Percentiles rank a stretch among this genome's conserved stretches.
These are phyloP conservation scores for Hippophae tibetana DNA, from an alignment of 306 rosid genomes.

Conservation along the genomic window DNA sequence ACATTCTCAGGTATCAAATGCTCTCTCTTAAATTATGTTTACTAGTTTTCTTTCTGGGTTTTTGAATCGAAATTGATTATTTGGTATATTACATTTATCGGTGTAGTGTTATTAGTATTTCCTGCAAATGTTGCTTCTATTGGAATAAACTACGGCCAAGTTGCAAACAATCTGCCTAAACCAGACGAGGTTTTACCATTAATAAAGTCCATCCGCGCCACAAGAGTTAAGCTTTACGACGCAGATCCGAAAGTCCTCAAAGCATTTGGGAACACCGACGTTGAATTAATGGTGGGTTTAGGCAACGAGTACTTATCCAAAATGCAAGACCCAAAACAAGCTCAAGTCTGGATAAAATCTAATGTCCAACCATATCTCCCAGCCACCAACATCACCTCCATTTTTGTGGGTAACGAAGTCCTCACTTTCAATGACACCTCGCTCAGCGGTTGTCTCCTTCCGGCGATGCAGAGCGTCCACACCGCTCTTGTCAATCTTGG, in stretches of 20 bases:
- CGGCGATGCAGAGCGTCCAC: constrained; percentile 85
- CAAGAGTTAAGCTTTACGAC: constrained; percentile 87
- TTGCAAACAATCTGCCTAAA: constrained; percentile 73
- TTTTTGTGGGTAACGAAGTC: constrained; percentile 88
- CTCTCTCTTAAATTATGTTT: too few species aligned
- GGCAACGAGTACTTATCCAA: constrained; percentile 63
- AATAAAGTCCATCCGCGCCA: constrained; percentile 67
- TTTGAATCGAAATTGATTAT: too few species aligned
- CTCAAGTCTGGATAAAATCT: constrained; percentile 67
- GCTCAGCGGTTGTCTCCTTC: constrained; percentile 45
- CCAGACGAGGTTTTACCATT: constrained; percentile 54
- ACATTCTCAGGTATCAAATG: too few species aligned
- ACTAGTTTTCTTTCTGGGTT: background rate
- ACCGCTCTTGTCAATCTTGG: constrained; percentile 42
- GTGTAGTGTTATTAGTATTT: constrained; percentile 17
- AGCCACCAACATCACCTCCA: constrained; percentile 65
- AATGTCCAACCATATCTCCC: constrained; percentile 65
- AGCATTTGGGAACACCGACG: constrained; percentile 67
- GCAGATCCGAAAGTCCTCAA: constrained; percentile 65
- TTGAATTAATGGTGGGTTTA: constrained; percentile 71
- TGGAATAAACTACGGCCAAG: constrained; percentile 91
- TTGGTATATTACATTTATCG: background rate
- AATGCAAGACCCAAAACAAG: constrained; percentile 52
- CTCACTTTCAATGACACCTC: constrained; percentile 80
- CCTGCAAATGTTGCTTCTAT: constrained; percentile 33